Evolutionary conservation across 805 yeast genomes (phyloP).

Genomic region (Pichia cabralensis): DNA sequence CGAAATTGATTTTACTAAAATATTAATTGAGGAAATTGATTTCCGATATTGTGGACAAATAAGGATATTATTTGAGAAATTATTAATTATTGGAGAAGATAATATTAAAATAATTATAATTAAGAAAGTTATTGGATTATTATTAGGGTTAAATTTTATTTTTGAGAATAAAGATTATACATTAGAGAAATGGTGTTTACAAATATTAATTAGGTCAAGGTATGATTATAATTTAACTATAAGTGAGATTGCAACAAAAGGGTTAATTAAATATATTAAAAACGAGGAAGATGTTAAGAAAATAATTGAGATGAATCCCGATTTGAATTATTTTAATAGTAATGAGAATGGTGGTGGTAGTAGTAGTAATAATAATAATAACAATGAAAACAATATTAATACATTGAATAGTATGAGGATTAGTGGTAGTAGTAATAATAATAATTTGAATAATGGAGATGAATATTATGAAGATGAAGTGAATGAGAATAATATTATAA

Average conservation of each 20-base stretch:
- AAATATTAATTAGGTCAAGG: slow-evolving; percentile 3
- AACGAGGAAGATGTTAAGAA: neutral
- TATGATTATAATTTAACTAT: slow-evolving; percentile 1
- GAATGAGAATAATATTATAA: too few relatives aligned
- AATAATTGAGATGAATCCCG: neutral
- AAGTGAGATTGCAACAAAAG: slow-evolving; percentile 1
- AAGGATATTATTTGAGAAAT: slow-evolving; percentile 40
- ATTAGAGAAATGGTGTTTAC: slow-evolving; percentile 4
- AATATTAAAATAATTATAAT: neutral
- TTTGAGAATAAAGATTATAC: neutral
- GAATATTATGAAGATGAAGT: too few relatives aligned
- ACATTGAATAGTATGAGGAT: neutral
- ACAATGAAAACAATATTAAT: neutral
- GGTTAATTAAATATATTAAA: slow-evolving; percentile 1
- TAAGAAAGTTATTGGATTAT: neutral
- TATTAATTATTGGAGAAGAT: neutral
- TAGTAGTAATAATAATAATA: neutral
- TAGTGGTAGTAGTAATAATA: neutral
- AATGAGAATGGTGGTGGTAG: neutral
- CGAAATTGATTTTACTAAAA: slow-evolving; percentile 40
- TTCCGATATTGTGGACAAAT: slow-evolving; percentile 49
- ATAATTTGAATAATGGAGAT: neutral
- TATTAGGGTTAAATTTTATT: neutral
- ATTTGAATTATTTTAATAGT: neutral
- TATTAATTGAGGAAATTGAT: slow-evolving; percentile 54